Evolutionary conservation across 164 flowering plant species (phyloP).

Genomic region (Annona cherimola): DNA sequence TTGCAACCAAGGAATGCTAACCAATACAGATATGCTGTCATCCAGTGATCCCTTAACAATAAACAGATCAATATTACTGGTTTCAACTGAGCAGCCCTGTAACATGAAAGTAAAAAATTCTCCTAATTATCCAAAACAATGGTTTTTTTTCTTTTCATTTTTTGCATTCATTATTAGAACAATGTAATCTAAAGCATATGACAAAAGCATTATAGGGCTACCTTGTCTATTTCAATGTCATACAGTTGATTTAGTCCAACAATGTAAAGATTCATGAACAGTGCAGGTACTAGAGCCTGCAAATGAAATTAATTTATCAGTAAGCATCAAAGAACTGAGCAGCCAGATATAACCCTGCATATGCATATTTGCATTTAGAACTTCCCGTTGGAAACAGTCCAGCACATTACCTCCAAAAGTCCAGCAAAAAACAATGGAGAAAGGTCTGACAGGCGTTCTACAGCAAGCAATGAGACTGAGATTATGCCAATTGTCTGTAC

Average conservation of each 20-base stretch:
- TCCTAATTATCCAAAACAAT: no score
- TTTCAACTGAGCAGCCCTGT: background rate
- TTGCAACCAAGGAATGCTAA: background rate
- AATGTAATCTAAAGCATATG: background rate
- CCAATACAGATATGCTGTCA: background rate
- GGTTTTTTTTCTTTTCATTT: background rate
- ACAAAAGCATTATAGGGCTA: slow-evolving; percentile 15
- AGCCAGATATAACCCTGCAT: background rate
- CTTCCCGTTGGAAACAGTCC: slow-evolving; percentile 5
- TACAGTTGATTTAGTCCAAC: slow-evolving; percentile 88
- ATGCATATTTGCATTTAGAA: background rate
- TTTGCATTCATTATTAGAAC: background rate
- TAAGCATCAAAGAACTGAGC: background rate
- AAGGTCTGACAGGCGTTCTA: slow-evolving; percentile 67
- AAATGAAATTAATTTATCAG: slow-evolving; percentile 10
- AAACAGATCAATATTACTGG: background rate
- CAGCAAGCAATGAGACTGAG: slow-evolving; percentile 93
- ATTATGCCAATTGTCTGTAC: slow-evolving; percentile 78
- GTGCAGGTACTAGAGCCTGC: slow-evolving; percentile 89
- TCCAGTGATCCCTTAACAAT: background rate
- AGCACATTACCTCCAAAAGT: slow-evolving; percentile 54
- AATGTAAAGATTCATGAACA: slow-evolving; percentile 88
- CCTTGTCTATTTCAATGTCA: slow-evolving; percentile 98
- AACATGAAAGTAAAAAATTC: background rate
- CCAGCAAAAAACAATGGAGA: slow-evolving; percentile 71